phyloP scores from a whole-genome alignment of 768 basidiomycete species.

The Hygrocybe coccinea region DNA sequence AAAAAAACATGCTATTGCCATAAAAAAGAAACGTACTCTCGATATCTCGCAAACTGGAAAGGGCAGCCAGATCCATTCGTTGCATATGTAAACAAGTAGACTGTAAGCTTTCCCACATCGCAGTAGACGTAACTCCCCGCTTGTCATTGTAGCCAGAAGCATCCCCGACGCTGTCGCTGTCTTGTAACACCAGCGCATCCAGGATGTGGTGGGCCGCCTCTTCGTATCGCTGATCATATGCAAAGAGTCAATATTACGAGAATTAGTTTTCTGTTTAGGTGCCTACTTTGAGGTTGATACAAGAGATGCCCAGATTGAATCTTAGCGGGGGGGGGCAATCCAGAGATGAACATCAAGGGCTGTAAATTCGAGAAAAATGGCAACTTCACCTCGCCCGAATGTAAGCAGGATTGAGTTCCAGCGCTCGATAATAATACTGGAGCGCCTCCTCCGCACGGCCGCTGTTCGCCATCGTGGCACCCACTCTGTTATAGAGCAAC shows the following conservation, averaged over 20 bases:
- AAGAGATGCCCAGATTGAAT: slow-evolving; percentile 91
- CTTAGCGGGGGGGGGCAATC: slow-evolving; percentile 43
- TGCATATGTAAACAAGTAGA: slow-evolving; percentile 79
- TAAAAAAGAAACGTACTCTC: slow-evolving; percentile 38
- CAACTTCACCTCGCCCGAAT: slow-evolving; percentile 72
- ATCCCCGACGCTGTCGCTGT: slow-evolving; percentile 69
- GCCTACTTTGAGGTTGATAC: slow-evolving; percentile 76
- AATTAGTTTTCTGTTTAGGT: slow-evolving; percentile 2
- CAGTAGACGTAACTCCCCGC: slow-evolving; percentile 68
- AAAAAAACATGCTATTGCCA: not conserved
- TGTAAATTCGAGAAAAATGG: slow-evolving; percentile 3
- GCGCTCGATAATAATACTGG: slow-evolving; percentile 78
- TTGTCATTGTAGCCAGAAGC: slow-evolving; percentile 40
- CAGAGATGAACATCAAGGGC: not conserved
- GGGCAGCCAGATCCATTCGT: slow-evolving; percentile 65
- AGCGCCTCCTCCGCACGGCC: slow-evolving; percentile 77
- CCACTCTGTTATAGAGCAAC: slow-evolving; percentile 88
- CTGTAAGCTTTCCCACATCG: slow-evolving; percentile 86
- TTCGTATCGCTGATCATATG: slow-evolving; percentile 60
- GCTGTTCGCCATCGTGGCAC: slow-evolving; percentile 91
- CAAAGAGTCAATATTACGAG: slow-evolving; percentile 3
- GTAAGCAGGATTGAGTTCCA: slow-evolving; percentile 84
- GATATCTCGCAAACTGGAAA: slow-evolving; percentile 71
- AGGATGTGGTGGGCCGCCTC: slow-evolving; percentile 85
- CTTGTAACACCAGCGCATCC: slow-evolving; percentile 85